Conservation (phyloP, 768 basidiomycete species). For the Tephrocybe sp. region DNA sequence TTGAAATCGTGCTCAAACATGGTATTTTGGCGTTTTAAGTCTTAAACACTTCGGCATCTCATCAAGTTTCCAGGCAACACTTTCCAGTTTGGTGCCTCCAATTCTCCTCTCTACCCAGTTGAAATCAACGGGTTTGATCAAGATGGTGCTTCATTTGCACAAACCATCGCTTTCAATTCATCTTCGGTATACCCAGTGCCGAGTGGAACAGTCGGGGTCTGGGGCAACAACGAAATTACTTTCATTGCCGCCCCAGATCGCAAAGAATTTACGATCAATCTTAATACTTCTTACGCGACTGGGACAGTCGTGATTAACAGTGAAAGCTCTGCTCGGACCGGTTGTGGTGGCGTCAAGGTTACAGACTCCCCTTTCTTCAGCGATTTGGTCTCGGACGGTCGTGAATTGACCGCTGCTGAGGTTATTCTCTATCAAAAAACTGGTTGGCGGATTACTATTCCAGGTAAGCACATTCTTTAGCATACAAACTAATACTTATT, state of each 20-base stretch:
- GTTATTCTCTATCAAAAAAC: slow-evolving; percentile 13
- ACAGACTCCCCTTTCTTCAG: slow-evolving; percentile 16
- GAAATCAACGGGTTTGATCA: slow-evolving; percentile 16
- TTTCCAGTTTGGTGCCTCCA: slow-evolving; percentile 11
- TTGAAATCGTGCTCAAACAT: slow-evolving; percentile 17
- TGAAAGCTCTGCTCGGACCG: slow-evolving; percentile 12
- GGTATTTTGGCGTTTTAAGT: neutral
- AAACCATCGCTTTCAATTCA: slow-evolving; percentile 11
- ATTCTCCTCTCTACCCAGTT: slow-evolving; percentile 11
- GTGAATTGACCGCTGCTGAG: slow-evolving; percentile 10
- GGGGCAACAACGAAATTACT: slow-evolving; percentile 13
- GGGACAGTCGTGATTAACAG: slow-evolving; percentile 10
- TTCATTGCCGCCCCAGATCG: neutral
- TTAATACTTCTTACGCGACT: slow-evolving; percentile 10
- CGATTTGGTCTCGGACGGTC: slow-evolving; percentile 11
- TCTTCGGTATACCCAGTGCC: slow-evolving; percentile 2
- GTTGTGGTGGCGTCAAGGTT: slow-evolving; percentile 8
- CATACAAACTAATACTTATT: neutral
- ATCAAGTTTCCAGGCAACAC: slow-evolving; percentile 13
- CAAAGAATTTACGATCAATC: neutral
- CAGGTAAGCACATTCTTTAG: slow-evolving; percentile 2
- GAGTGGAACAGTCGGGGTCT: slow-evolving; percentile 8
- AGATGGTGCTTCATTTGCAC: slow-evolving; percentile 12
- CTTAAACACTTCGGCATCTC: neutral
- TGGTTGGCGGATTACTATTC: slow-evolving; percentile 17